These are phyloP conservation scores for Aspergillus floridensis DNA, from an alignment of 2,329 filamentous ascomycete species.

Conservation along the genomic window DNA sequence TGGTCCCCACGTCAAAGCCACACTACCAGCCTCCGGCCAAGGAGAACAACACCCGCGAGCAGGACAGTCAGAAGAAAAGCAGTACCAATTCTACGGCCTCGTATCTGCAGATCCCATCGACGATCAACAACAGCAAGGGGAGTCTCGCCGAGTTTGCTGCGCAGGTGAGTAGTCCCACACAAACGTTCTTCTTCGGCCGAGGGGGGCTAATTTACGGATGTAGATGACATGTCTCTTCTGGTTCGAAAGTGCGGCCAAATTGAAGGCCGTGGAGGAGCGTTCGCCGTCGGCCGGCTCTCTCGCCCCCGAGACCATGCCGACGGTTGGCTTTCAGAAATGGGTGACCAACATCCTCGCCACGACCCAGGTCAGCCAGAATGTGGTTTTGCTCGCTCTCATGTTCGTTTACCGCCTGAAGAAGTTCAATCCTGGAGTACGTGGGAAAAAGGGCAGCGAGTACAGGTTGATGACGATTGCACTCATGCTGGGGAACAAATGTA, in stretches of 20 bases:
- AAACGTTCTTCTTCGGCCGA: neutral
- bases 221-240: constrained; percentile 96
- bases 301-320: constrained; percentile 70
- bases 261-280: constrained; percentile 69
- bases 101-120: constrained; percentile 67
- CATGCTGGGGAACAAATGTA: constrained; percentile 97
- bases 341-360: constrained; percentile 85
- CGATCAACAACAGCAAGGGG: constrained; percentile 72
- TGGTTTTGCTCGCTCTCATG: constrained; percentile 81
- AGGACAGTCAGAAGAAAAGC: constrained; percentile 26
- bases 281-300: constrained; percentile 53
- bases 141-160: constrained; percentile 80
- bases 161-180: constrained; percentile 53
- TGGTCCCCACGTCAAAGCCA: constrained; percentile 24
- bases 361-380: constrained; percentile 94
- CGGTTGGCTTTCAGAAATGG: constrained; percentile 86
- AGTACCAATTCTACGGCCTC: constrained; percentile 43
- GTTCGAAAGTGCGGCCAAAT: constrained; percentile 84
- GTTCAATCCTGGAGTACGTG: constrained; percentile 82
- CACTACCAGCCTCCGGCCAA: constrained; percentile 25
- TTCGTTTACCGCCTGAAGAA: constrained; percentile 94
- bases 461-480: constrained; percentile 87
- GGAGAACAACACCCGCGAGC: constrained; percentile 21
- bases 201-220: constrained; percentile 10
- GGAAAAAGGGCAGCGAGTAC: constrained; percentile 90